Base-by-base conservation (phyloP, 306 rosid species). In the Ziziphus jujuba region DNA sequence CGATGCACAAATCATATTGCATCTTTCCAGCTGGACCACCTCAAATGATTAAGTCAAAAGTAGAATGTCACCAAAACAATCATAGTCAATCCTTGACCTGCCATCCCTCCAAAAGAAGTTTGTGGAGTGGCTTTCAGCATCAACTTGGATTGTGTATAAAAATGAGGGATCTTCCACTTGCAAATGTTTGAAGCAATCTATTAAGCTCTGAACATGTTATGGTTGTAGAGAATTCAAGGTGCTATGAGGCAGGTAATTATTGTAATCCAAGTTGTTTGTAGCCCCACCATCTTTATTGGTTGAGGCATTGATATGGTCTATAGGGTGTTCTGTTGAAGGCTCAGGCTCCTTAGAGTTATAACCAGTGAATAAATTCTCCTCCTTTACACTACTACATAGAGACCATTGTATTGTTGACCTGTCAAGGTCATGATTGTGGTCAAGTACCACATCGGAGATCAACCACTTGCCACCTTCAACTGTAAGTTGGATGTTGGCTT, bases 51-150 rank as follows among this genome's bases (percentile, higher is more conserved):
- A 56, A 57, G 69, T 71, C n/a, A 69, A 69, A 51, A 57, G 38
- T 11, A 69, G 16, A 40, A 56, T 66, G 57, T 75, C 80, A 22
- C 80, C 71, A 21, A 75, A 75, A 72, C 33, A 38, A 21, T 38
- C 55, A 50, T 75, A 75, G 54, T 75, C 75, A 38, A 69, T 54
- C 56, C 31, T 61, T 16, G 75, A 63, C 43, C 49, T 48, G 9
- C 60, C 15, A 49, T 69, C 80, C 60, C 80, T 75, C 80, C 80
- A 75, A 16, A 75, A 75, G 53, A 62, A 69, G n/a, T n/a, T n/a
- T n/a, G n/a, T n/a, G n/a, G n/a, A n/a, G n/a, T n/a, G n/a, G n/a
- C n/a, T 69, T 9, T 10, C 24, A 55, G 44, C 19, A 33, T 75
- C 80, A 24, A 75, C 75, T 69, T 75, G 61, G 31, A 75, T 61